Evolutionary conservation across 805 yeast genomes (phyloP).

Genomic region (Candida cerambycidarum): DNA sequence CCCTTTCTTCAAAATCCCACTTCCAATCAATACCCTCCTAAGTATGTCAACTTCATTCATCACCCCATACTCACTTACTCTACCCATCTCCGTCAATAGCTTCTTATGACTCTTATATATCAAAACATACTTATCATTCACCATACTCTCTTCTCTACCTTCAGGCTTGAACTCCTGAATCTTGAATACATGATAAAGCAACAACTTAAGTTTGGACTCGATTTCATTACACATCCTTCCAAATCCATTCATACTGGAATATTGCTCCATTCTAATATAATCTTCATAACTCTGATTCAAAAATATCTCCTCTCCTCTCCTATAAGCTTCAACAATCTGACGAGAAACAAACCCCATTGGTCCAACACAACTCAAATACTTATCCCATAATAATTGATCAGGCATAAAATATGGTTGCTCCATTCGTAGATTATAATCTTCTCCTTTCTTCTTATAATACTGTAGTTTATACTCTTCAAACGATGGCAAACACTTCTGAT

Average conservation of each 20-base stretch:
- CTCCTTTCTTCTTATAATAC: not conserved
- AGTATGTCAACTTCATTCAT: not conserved
- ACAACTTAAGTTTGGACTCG: not conserved
- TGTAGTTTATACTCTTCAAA: not conserved
- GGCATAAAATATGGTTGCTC: not conserved
- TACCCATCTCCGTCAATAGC: not conserved
- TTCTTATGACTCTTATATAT: not conserved
- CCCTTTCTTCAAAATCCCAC: not conserved
- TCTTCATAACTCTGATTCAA: constrained; percentile 1
- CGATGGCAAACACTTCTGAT: too few relatives aligned
- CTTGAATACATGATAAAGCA: not conserved
- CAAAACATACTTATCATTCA: not conserved
- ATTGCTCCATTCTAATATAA: not conserved
- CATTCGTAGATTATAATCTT: not conserved
- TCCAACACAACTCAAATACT: not conserved
- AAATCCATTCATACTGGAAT: not conserved
- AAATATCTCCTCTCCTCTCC: not conserved
- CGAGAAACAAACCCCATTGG: not conserved
- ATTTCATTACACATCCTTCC: not conserved
- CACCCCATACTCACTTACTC: not conserved
- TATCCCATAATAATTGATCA: not conserved
- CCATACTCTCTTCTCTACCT: not conserved
- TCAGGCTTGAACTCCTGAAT: not conserved
- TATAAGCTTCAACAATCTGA: not conserved
- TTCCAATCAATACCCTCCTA: not conserved